These are phyloP conservation scores for Pseudonitzschia multiseries DNA, from an alignment of 108 stramenopile genomes.

Conservation along the genomic window DNA sequence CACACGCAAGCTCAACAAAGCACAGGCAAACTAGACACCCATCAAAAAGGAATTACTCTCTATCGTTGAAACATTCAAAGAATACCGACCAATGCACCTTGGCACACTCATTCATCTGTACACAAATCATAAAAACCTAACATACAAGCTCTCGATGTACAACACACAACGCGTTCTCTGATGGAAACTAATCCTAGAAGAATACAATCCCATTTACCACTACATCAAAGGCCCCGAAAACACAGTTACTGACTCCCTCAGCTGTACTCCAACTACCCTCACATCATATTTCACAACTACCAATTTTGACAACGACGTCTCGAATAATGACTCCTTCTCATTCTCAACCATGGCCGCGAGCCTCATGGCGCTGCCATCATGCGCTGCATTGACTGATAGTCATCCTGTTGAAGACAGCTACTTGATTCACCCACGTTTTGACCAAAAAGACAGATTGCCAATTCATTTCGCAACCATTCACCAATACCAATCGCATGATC, in stretches of 20 bases:
- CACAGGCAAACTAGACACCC: constrained; percentile 38
- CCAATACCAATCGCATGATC: not conserved
- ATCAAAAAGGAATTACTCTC: constrained; percentile 54
- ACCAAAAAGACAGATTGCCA: not conserved
- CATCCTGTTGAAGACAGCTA: not conserved
- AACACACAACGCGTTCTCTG: constrained; percentile 45
- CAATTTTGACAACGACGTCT: no score
- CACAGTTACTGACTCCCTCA: not conserved
- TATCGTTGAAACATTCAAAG: constrained; percentile 55
- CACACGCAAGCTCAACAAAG: constrained; percentile 36
- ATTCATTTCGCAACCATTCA: not conserved
- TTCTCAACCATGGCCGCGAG: not conserved
- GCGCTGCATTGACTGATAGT: not conserved
- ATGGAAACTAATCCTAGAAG: constrained; percentile 41
- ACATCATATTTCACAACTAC: not conserved
- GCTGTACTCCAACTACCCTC: not conserved
- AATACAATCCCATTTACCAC: constrained; percentile 25
- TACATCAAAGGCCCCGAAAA: not conserved
- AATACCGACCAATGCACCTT: constrained; percentile 41
- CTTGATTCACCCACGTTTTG: not conserved
- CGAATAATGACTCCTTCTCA: not conserved
- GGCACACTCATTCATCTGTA: constrained; percentile 38
- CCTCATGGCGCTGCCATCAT: not conserved
- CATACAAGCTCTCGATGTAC: constrained; percentile 14
- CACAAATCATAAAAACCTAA: constrained; percentile 45